Base-by-base conservation (phyloP, 169 alveolate species). In the Plasmodium sp. region DNA sequence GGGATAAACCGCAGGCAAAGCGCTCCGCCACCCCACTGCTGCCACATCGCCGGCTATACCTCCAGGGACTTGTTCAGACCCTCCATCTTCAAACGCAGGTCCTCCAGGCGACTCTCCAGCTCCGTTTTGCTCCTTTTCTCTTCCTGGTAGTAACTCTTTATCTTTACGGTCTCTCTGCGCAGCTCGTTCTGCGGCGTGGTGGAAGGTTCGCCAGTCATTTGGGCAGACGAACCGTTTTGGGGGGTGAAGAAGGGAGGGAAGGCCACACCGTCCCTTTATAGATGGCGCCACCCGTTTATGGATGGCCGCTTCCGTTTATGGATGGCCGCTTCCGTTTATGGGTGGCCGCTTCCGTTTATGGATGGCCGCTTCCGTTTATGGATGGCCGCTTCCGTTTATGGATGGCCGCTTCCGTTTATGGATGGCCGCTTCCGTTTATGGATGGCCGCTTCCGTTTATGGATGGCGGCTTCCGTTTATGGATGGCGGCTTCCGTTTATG, bases 11-110 rank as follows among this genome's bases (percentile, higher is more conserved):
- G 18, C 5, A 5, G 58, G 14, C 58, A 48, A 12, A 48, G 18
- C 58, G 18, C 58, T 12, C 18, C 58, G 58, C 58, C 58, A 48
- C 18, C 18, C 18, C 58, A 48, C 2, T n/a, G 58, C 4, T 12
- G 6, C 14, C 58, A 18, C 58, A 48, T 62, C 36, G 41, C 16
- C 45, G 5, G 36, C 22, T 83, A 54, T 75, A 85, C 93, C 72
- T 85, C 86, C 48, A 85, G 81, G 45, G 93, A 85, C n/a, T 85
- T 85, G 36, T 85, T 74, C 41, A 85, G 67, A 85, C 4, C 27
- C 3, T 85, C 93, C 83, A 85, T 51, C 71, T 85, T 85, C 71
- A 75, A 12, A 41, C 33, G 51, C 41, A 85, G 45, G n/a, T 45
- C 72, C 67, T 67, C 56, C 56, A 85, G 36, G n/a, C 67, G 80